phyloP scores from a whole-genome alignment of 2,329 filamentous ascomycete species.

The Lithohypha guttulata region DNA sequence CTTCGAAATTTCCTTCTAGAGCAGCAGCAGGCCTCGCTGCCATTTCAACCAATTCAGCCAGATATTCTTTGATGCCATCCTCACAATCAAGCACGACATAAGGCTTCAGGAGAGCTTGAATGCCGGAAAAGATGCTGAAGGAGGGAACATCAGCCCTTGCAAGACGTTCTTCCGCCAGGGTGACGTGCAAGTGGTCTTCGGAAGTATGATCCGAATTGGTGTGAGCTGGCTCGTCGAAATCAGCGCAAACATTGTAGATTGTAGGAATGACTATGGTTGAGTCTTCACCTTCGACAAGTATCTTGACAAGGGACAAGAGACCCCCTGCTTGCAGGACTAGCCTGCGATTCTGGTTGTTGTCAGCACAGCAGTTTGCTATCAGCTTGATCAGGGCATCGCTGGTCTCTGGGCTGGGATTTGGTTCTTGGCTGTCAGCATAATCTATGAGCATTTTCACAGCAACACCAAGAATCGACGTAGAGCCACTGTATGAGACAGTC shows the following conservation, averaged over 20 bases:
- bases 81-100: constrained; percentile 3
- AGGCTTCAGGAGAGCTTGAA: constrained; percentile 11
- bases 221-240: constrained; percentile 15
- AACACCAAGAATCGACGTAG: constrained; percentile 4
- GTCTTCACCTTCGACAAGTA: constrained; percentile 9
- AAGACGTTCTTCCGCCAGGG: constrained; percentile 17
- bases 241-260: constrained; percentile 20
- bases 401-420: neutral
- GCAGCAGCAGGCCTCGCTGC: constrained; percentile 14
- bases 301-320: constrained; percentile 12
- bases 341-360: constrained; percentile 20
- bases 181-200: constrained; percentile 7
- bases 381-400: constrained; percentile 9
- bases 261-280: constrained; percentile 18
- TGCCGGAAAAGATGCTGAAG: constrained; percentile 9
- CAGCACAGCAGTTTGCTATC: constrained; percentile 22
- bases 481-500: neutral
- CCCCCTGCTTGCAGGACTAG: constrained; percentile 15
- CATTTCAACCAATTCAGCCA: constrained; percentile 20
- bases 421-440: neutral
- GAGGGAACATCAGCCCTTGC: constrained; percentile 9
- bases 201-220: neutral
- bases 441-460: constrained; percentile 4
- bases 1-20: constrained; percentile 9
- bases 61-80: constrained; percentile 8